Percentiles rank a stretch among this genome's conserved stretches.
phyloP scores from a whole-genome alignment of 164 flowering plant species.

The Stephania yunnanensis region DNA sequence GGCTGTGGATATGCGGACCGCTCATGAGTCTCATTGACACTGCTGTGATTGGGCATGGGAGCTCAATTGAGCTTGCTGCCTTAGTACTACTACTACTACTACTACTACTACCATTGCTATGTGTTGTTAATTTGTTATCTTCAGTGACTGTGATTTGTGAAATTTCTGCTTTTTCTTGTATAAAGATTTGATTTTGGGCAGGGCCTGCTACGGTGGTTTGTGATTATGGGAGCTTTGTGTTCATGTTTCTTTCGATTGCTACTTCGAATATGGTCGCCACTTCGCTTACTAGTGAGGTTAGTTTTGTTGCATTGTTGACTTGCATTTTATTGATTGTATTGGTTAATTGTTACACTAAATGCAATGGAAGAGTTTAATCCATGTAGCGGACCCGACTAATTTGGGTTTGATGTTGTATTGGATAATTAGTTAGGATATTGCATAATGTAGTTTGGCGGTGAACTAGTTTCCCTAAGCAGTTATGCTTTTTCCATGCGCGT shows the following conservation, averaged over 20 bases:
- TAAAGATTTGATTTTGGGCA: conserved; percentile 25
- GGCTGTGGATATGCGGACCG: conserved; percentile 86
- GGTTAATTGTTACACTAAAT: too few species aligned
- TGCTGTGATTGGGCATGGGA: conserved; percentile 85
- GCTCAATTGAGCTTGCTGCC: conserved; percentile 93
- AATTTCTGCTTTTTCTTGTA: background rate
- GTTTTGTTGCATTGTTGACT: conserved; percentile 3
- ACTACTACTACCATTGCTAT: background rate
- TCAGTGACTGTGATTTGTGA: too few species aligned
- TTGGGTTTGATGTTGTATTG: too few species aligned
- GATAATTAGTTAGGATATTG: too few species aligned
- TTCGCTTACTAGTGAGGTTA: conserved; percentile 67
- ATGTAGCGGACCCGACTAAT: too few species aligned
- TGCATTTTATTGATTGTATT: background rate
- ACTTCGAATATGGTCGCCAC: conserved; percentile 96
- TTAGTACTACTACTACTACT: conserved; percentile 58
- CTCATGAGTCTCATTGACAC: conserved; percentile 95
- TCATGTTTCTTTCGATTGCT: conserved; percentile 94
- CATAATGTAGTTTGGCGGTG: too few species aligned
- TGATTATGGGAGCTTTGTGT: conserved; percentile 64
- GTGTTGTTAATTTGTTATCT: too few species aligned
- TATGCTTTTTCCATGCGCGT: too few species aligned
- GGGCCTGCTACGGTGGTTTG: conserved; percentile 94
- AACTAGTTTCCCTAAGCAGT: too few species aligned
- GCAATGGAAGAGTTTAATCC: too few species aligned